Evolutionary conservation across 345 rosid species (phyloP), one percentile per base, ranked within the genome.

Genomic region (Eucalyptus grandis): DNA sequence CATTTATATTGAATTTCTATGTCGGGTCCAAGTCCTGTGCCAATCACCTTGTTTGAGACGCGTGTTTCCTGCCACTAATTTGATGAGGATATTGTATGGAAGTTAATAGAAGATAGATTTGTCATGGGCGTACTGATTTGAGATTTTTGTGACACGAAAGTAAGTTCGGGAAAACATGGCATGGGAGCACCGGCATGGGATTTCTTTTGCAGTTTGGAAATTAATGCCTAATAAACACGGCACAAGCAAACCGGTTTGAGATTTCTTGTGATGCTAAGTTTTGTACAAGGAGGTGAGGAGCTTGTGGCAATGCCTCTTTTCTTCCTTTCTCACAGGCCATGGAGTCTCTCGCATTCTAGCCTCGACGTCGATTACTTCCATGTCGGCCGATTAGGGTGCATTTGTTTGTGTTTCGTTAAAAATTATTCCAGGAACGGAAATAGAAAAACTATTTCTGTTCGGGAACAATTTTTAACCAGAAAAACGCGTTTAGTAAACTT

Each of bases 141-240:
- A 62, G 31, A 13, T 62, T 62, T 62, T 62, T 14, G 16, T 30
- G 2, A 62, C 69, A 62, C 2, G 4, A 62, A 62, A 62, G 34
- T 13, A 4, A 13, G 69, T 62, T 62, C 0, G 2, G 15, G 8
- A 13, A 62, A 62, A 56, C 30, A 24, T 22, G 62, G 6, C 0
- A 56, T 9, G 30, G 30, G 62, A 56, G 62, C 62, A 56, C 1
- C 4, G 3, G 30, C 13, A 22, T 22, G 13, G 3, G 30, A 56
- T 56, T 56, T 56, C 62, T 56, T 56, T 22, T 56, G 62, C 3
- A 14, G 13, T 56, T 22, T 24, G 62, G 30, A 56, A 56, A 24
- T 56, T 56, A 56, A 17, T 56, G 12, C 30, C 30, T 22, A 24
- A 24, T 56, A 56, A 62, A 30, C 9, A 1, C 0, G 8, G 8